Base-by-base conservation (phyloP, 257 asterid species). In the Solanum etuberosum region DNA sequence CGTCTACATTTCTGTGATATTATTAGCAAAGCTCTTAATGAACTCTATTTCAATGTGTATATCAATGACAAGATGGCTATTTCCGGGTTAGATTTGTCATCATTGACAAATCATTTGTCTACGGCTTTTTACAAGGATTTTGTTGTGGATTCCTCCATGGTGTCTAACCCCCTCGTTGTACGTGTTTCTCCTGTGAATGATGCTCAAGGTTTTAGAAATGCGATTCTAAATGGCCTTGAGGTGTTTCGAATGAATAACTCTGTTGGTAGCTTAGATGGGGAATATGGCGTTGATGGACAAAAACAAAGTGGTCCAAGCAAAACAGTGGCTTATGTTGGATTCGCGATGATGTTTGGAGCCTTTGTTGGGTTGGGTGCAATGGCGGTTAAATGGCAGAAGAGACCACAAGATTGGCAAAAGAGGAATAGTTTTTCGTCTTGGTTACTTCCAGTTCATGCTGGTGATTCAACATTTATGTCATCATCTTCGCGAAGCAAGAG, bases 181-280 rank as follows among this genome's bases (percentile, higher is more conserved):
- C 96, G 93, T 88, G 86, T 94, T 7, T 93, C 96, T 34, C 96
- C 98, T 3, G 88, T 92, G 87, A 90, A 83, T 34, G 94, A 94
- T 54, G 90, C 88, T 35, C 86, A 91, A 0, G 94, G 94, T 29
- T 88, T 93, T 12, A 93, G 81, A 35, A 94, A 94, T 25, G 98
- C 96, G 7, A 88, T 94, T 34, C 88, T 94, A 25, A 94, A 92
- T 31, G 98, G 98, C 78, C 90, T 94, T 51, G 98, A 94, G 91
- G 93, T 94, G 9, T 89, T 93, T 51, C 93, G 90, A 83, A 93
- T 93, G 96, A 93, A 94, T 89, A 94, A 92, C 42, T 92, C 98
- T 7, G 94, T 92, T 1, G 98, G 96, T 63, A 93, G 96, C 83
- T 88, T 94, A 35, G 94, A 92, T 11, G 98, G 96, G 2, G 94